These are phyloP conservation scores for Ceratobasidium sp. DNA, from an alignment of 1,284 basidiomycete genomes.

Conservation along the genomic window DNA sequence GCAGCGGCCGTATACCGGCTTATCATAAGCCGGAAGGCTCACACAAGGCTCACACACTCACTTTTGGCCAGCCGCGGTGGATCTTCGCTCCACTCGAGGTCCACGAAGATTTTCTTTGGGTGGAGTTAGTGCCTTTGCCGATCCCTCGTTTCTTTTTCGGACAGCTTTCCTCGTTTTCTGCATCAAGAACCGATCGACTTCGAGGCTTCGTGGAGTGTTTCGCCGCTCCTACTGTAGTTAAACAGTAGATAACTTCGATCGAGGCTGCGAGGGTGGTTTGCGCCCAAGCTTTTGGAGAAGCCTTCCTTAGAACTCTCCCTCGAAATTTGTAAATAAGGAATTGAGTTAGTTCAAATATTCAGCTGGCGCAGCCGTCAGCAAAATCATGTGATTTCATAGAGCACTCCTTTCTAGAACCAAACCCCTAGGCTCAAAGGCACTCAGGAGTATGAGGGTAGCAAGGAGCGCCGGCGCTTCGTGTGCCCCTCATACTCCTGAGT, in stretches of 20 bases:
- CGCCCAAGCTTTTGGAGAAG: constrained; percentile 53
- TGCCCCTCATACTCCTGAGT: too few relatives aligned
- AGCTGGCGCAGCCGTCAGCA: too few relatives aligned
- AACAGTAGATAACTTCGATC: constrained; percentile 66
- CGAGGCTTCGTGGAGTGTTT: constrained; percentile 61
- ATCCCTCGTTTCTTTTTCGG: constrained; percentile 56
- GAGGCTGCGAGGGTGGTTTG: constrained; percentile 45
- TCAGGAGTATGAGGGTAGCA: too few relatives aligned
- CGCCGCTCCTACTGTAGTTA: constrained; percentile 73
- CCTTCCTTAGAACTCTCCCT: constrained; percentile 53
- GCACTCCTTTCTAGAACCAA: too few relatives aligned
- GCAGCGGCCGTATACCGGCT: too few relatives aligned
- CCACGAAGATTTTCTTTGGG: constrained; percentile 63
- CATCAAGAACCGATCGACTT: constrained; percentile 75
- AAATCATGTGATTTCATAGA: too few relatives aligned
- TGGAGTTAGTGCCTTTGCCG: constrained; percentile 51
- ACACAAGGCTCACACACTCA: background rate
- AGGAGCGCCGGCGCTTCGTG: too few relatives aligned
- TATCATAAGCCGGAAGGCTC: too few relatives aligned
- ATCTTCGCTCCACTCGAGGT: constrained; percentile 71
- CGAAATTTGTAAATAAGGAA: background rate
- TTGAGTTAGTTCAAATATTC: too few relatives aligned
- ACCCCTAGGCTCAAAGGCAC: too few relatives aligned
- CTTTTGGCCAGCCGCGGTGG: constrained; percentile 76
- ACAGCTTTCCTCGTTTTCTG: constrained; percentile 61